A percentile compares a stretch with the other conserved stretches of the same genome.
Evolutionary conservation across 169 alveolate genomes (phyloP).

Genomic region (Besnoitia besnoiti): DNA sequence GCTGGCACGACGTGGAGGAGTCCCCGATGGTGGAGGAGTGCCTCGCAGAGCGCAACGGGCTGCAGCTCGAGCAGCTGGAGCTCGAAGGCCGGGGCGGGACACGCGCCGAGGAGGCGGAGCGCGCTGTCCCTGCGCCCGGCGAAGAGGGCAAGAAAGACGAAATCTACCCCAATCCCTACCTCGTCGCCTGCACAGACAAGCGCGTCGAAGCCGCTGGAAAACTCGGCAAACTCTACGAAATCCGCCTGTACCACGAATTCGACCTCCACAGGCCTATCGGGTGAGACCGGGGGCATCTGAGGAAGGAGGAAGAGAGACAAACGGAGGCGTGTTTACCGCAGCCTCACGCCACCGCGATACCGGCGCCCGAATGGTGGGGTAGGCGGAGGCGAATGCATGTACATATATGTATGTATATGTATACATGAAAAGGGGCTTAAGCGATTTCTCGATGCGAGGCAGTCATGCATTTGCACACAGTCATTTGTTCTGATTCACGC

Average conservation of each 20-base stretch:
- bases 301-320: background rate
- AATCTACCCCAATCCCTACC: conserved; percentile 48
- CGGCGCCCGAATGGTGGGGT: background rate
- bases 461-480: no score
- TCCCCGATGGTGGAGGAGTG: conserved; percentile 21
- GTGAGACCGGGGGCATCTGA: background rate
- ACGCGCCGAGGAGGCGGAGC: background rate
- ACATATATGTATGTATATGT: background rate
- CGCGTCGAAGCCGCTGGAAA: conserved; percentile 60
- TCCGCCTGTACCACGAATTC: conserved; percentile 47
- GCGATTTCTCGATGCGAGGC: no score
- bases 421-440: no score
- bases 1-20: conserved; percentile 50
- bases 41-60: conserved; percentile 33
- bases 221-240: conserved; percentile 46
- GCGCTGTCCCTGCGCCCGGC: background rate
- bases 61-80: conserved; percentile 52
- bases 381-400: background rate
- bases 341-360: background rate
- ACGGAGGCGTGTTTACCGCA: no score
- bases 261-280: conserved; percentile 37
- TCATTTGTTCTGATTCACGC: no score
- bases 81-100: conserved; percentile 16
- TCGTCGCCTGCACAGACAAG: conserved; percentile 37
- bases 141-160: background rate